phyloP scores from a whole-genome alignment of 768 basidiomycete genomes.

The Amanita fuliginea region DNA sequence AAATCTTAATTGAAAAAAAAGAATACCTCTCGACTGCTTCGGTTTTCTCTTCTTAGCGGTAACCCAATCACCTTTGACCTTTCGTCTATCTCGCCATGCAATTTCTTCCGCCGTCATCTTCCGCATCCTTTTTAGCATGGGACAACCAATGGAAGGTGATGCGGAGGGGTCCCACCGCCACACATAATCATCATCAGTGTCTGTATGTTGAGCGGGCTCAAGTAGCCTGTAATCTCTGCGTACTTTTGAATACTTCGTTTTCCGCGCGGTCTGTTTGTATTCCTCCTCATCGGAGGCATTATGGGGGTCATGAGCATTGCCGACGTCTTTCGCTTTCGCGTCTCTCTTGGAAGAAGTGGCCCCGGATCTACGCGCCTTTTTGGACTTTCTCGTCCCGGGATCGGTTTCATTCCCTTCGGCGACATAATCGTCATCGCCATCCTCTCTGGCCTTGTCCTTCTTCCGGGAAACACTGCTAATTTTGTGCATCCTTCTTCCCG shows the following conservation, averaged over 20 bases:
- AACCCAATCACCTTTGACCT: conserved; percentile 1
- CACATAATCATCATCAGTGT: conserved; percentile 5
- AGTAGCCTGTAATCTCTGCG: not conserved
- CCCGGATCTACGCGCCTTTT: conserved; percentile 13
- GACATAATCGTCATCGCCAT: conserved; percentile 9
- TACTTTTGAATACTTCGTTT: conserved; percentile 2
- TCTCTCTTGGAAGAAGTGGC: conserved; percentile 18
- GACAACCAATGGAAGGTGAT: not conserved
- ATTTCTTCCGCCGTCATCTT: conserved; percentile 3
- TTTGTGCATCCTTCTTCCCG: not conserved
- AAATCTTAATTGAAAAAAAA: not conserved
- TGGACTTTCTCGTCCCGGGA: conserved; percentile 7
- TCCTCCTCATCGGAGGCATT: conserved; percentile 11
- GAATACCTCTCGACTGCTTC: conserved; percentile 1
- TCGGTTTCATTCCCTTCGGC: conserved; percentile 15
- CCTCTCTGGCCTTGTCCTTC: conserved; percentile 2
- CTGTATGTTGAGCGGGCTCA: not conserved
- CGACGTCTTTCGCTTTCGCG: conserved; percentile 20
- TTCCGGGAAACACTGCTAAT: not conserved
- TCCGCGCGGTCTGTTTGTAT: conserved; percentile 10
- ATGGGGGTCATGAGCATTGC: conserved; percentile 12
- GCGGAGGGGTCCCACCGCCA: conserved; percentile 2
- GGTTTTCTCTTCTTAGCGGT: conserved; percentile 1
- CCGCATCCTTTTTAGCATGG: conserved; percentile 1
- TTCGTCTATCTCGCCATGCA: not conserved